Percentiles rank a stretch among this genome's conserved stretches.
Evolutionary conservation across 768 basidiomycete species (phyloP).

Genomic region (Russula griseocarnosa): DNA sequence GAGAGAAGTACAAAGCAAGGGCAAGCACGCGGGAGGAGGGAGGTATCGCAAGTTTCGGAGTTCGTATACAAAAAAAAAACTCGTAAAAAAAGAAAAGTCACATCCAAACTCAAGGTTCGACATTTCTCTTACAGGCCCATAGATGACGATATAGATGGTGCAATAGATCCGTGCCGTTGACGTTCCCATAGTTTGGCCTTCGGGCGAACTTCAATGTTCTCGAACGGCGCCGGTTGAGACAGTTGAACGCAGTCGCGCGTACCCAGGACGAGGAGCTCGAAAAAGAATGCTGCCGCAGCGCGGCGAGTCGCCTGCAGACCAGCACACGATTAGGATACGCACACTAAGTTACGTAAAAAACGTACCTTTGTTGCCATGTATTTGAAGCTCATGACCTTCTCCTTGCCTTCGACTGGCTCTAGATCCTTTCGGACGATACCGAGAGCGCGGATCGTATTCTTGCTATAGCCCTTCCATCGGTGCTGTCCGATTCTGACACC

Average conservation of each 20-base stretch:
- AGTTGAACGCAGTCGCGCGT: constrained; percentile 89
- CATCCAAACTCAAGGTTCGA: neutral
- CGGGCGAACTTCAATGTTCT: constrained; percentile 77
- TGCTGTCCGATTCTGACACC: constrained; percentile 36
- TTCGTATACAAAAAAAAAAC: neutral
- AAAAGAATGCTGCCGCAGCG: constrained; percentile 92
- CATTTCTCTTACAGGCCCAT: constrained; percentile 36
- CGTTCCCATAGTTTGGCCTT: constrained; percentile 86
- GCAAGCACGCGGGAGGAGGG: neutral
- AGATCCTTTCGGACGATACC: constrained; percentile 70
- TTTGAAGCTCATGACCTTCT: constrained; percentile 72
- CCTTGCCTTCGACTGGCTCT: constrained; percentile 44
- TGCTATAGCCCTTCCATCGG: constrained; percentile 75
- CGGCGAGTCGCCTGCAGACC: constrained; percentile 70
- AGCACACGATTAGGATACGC: neutral
- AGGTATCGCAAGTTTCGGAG: constrained; percentile 22
- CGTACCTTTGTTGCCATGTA: constrained; percentile 72
- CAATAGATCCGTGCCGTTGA: constrained; percentile 44
- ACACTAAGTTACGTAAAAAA: neutral
- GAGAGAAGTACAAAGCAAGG: constrained; percentile 19
- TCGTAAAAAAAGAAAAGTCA: constrained; percentile 9
- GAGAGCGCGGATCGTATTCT: constrained; percentile 84
- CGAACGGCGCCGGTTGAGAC: constrained; percentile 68
- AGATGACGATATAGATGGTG: constrained; percentile 46
- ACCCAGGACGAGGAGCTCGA: constrained; percentile 90